Percentiles rank a stretch among this genome's conserved stretches.
Conservation (phyloP, 1,284 basidiomycete species). For the Rhodotorula sp. region DNA sequence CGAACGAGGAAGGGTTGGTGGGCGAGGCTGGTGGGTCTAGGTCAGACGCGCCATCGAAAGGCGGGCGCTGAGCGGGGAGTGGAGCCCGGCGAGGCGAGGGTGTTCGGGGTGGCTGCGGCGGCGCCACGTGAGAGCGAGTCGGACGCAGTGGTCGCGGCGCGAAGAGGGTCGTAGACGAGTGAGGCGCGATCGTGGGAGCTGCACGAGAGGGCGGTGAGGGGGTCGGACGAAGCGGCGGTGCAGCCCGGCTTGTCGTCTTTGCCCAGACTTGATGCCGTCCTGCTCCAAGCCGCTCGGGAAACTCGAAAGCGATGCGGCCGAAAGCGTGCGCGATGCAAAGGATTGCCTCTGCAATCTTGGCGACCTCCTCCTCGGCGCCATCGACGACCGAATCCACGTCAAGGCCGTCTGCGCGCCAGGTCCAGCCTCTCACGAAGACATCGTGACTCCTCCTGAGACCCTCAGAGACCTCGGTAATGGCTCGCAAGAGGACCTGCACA, state of each 20-base stretch:
- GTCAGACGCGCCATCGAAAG: background rate
- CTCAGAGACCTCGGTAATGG: slow-evolving; percentile 9
- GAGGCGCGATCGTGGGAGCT: too few relatives aligned
- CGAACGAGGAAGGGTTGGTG: background rate
- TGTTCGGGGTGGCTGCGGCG: background rate
- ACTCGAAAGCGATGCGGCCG: background rate
- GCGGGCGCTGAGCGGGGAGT: background rate
- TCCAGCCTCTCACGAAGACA: background rate
- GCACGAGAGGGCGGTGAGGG: background rate
- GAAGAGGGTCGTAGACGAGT: background rate
- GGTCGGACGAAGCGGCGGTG: background rate
- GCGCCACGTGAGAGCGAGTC: background rate
- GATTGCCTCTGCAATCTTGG: slow-evolving; percentile 1
- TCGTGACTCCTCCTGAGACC: background rate
- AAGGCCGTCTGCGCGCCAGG: background rate
- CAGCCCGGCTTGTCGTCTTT: too few relatives aligned
- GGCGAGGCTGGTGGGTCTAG: background rate
- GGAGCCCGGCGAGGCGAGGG: background rate
- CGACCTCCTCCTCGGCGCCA: slow-evolving; percentile 3
- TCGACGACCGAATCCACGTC: slow-evolving; percentile 1
- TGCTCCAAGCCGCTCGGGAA: background rate
- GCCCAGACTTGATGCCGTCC: too few relatives aligned
- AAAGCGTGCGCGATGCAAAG: slow-evolving; percentile 13
- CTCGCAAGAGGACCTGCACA: background rate
- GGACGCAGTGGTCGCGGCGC: background rate